These are phyloP conservation scores for Boletus mariae DNA, from an alignment of 1,284 basidiomycete genomes.

Conservation along the genomic window DNA sequence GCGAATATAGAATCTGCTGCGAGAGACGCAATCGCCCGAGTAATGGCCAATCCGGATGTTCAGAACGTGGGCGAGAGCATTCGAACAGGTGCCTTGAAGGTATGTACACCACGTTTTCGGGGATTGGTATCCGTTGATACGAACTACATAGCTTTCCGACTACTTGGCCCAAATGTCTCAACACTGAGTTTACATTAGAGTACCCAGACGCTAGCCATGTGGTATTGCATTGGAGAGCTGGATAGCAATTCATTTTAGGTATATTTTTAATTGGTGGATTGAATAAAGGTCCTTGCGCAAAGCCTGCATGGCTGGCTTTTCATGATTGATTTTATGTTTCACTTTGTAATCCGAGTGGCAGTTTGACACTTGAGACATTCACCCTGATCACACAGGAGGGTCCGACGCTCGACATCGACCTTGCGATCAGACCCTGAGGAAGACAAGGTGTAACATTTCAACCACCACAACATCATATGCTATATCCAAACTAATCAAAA, in stretches of 20 bases:
- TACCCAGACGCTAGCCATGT: background rate
- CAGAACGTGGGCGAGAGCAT: constrained; percentile 86
- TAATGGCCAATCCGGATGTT: constrained; percentile 88
- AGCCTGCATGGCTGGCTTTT: constrained; percentile 6
- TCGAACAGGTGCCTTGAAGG: constrained; percentile 81
- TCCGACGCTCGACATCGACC: too few relatives aligned
- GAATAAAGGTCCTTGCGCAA: constrained; percentile 3
- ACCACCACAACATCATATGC: too few relatives aligned
- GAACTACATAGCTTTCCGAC: constrained; percentile 59
- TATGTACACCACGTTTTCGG: constrained; percentile 35
- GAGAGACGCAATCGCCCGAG: constrained; percentile 72
- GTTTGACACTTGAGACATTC: background rate
- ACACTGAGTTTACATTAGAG: constrained; percentile 31
- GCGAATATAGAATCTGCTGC: constrained; percentile 75
- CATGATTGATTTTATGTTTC: background rate
- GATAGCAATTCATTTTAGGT: constrained; percentile 7
- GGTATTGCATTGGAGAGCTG: constrained; percentile 1
- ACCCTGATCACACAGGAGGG: too few relatives aligned
- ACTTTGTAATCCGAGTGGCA: background rate
- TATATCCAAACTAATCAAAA: background rate
- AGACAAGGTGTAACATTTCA: too few relatives aligned
- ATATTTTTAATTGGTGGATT: constrained; percentile 9
- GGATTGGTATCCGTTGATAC: constrained; percentile 11
- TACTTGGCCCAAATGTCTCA: constrained; percentile 76
- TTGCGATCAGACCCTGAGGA: too few relatives aligned